Conservation (phyloP, 139 green algal genomes). For the Chlorella ohadii region DNA sequence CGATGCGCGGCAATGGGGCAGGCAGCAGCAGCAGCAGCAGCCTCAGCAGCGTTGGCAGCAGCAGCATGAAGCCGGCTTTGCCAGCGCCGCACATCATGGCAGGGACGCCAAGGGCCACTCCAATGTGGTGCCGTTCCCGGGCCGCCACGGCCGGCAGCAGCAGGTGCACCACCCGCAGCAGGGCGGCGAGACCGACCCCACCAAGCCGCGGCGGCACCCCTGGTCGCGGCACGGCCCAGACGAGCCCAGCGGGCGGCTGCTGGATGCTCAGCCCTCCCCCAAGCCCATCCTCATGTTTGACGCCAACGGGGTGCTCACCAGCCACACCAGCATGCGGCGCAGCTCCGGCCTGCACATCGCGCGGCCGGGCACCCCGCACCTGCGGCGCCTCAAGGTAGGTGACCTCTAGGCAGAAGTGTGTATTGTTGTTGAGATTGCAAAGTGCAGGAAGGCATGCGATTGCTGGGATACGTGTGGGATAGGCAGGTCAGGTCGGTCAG, state of each 20-base stretch:
- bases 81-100: background rate
- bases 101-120: background rate
- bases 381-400: slow-evolving; percentile 55
- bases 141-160: background rate
- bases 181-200: background rate
- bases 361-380: slow-evolving; percentile 56
- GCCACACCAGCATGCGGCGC: slow-evolving; percentile 40
- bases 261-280: background rate
- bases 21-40: background rate
- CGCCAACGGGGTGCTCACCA: slow-evolving; percentile 30
- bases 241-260: background rate
- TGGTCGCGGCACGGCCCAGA: background rate
- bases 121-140: no score
- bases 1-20: background rate
- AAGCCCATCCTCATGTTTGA: slow-evolving; percentile 24
- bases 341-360: slow-evolving; percentile 44
- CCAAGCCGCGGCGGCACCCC: slow-evolving; percentile 1
- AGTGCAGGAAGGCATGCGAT: no score
- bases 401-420: no score
- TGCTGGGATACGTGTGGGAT: no score
- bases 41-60: background rate
- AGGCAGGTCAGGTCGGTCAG: no score
- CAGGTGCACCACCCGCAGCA: background rate
- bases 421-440: no score
- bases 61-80: background rate